Conservation (phyloP, 495 filamentous ascomycete species). For the Hyaloscypha hepaticicola region DNA sequence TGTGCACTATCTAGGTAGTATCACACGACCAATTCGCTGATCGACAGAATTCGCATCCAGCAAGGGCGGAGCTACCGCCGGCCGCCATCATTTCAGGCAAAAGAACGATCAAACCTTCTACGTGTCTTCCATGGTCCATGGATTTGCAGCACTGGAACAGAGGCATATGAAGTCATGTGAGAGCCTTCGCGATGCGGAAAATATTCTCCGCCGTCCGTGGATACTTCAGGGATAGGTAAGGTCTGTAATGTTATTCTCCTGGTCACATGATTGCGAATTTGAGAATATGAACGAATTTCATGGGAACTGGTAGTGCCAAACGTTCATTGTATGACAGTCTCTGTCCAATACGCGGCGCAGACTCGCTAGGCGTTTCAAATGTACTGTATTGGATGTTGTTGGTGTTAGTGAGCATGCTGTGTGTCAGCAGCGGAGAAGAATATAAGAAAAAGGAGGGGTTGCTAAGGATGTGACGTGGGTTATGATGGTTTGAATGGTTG, state of each 20-base stretch:
- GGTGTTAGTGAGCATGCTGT: too few relatives aligned
- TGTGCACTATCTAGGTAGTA: too few relatives aligned
- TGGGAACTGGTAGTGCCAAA: neutral
- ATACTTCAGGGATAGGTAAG: too few relatives aligned
- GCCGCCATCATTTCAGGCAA: neutral
- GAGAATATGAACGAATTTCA: neutral
- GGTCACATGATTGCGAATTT: neutral
- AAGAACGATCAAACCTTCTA: neutral
- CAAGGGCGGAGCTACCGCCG: neutral
- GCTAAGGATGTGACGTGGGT: too few relatives aligned
- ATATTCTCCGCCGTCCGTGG: neutral
- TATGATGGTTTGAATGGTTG: too few relatives aligned
- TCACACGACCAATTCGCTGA: neutral
- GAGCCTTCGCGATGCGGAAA: neutral
- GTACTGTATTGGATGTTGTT: too few relatives aligned
- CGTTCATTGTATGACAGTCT: neutral
- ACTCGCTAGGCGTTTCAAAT: too few relatives aligned
- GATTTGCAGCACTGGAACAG: neutral
- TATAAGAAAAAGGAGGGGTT: too few relatives aligned
- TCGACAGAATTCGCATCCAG: neutral
- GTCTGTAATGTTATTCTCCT: neutral
- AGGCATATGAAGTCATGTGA: neutral
- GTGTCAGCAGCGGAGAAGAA: too few relatives aligned
- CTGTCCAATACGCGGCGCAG: neutral
- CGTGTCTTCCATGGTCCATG: neutral